A percentile compares a stretch with the other conserved stretches of the same genome.
phyloP scores from a whole-genome alignment of 805 yeast species.

The Candida silvatica region DNA sequence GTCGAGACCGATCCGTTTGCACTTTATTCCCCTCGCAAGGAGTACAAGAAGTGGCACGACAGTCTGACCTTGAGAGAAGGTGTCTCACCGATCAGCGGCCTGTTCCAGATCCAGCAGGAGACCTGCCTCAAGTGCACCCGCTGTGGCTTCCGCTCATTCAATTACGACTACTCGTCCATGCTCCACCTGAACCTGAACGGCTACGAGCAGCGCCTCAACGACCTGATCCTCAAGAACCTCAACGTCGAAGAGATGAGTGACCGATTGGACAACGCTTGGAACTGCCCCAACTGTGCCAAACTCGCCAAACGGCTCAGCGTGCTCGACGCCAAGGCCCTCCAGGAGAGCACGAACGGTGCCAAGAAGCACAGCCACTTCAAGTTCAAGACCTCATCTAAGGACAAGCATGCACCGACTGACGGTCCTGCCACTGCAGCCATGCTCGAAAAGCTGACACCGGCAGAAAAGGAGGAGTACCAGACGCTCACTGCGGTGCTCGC shows the following conservation, averaged over 20 bases:
- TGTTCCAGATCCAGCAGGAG: conserved; percentile 69
- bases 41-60: conserved; percentile 54
- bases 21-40: conserved; percentile 25
- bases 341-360: background rate
- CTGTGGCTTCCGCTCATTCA: conserved; percentile 54
- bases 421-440: conserved; percentile 7
- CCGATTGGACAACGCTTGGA: conserved; percentile 72
- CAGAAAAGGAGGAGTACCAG: conserved; percentile 15
- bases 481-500: conserved; percentile 10
- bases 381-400: conserved; percentile 8
- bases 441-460: conserved; percentile 9
- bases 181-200: conserved; percentile 20
- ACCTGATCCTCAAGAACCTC: conserved; percentile 54
- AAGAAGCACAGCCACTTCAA: conserved; percentile 24
- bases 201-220: conserved; percentile 33
- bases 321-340: background rate
- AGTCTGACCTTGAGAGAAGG: conserved; percentile 46
- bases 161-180: conserved; percentile 33
- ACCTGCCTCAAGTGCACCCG: conserved; percentile 53
- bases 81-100: conserved; percentile 53
- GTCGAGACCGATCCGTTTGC: conserved; percentile 18
- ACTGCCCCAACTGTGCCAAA: conserved; percentile 63
- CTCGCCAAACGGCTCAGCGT: conserved; percentile 9
- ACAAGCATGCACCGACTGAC: conserved; percentile 4
- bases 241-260: conserved; percentile 53